These are phyloP conservation scores for Hypoxylon sp. DNA, from an alignment of 2,329 filamentous ascomycete genomes.

Conservation along the genomic window DNA sequence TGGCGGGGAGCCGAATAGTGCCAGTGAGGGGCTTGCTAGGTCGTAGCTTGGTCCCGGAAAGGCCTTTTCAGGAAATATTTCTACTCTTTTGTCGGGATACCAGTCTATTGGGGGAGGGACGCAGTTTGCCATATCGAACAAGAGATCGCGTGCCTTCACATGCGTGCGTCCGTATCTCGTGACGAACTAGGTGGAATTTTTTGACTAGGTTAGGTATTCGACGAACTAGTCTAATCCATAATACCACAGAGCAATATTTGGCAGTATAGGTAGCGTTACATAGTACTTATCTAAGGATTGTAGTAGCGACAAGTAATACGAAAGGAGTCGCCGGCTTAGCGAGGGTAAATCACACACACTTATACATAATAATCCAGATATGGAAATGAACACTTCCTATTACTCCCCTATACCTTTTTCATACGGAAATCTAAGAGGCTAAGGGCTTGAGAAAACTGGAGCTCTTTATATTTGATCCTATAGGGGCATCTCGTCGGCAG, in stretches of 20 bases:
- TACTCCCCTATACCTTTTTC: slow-evolving; percentile 9
- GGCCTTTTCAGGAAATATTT: slow-evolving; percentile 38
- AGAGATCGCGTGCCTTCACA: slow-evolving; percentile 34
- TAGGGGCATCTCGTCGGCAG: slow-evolving; percentile 16
- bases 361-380: slow-evolving; percentile 26
- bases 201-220: slow-evolving; percentile 15
- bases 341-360: slow-evolving; percentile 30
- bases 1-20: slow-evolving; percentile 25
- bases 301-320: slow-evolving; percentile 19
- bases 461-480: slow-evolving; percentile 20
- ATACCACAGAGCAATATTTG: slow-evolving; percentile 25
- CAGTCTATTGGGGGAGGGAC: slow-evolving; percentile 4
- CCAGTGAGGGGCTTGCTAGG: slow-evolving; percentile 34
- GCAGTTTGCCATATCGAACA: slow-evolving; percentile 16
- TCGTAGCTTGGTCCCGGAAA: slow-evolving; percentile 25
- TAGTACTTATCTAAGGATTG: slow-evolving; percentile 20
- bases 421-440: slow-evolving; percentile 17
- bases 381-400: slow-evolving; percentile 21
- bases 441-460: slow-evolving; percentile 31
- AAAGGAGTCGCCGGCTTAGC: slow-evolving; percentile 27
- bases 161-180: slow-evolving; percentile 26
- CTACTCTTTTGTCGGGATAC: neutral
- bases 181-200: slow-evolving; percentile 23
- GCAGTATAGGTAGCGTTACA: slow-evolving; percentile 36
- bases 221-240: slow-evolving; percentile 9